phyloP scores from a whole-genome alignment of 305 asterid species.

The Solanum hybrid region DNA sequence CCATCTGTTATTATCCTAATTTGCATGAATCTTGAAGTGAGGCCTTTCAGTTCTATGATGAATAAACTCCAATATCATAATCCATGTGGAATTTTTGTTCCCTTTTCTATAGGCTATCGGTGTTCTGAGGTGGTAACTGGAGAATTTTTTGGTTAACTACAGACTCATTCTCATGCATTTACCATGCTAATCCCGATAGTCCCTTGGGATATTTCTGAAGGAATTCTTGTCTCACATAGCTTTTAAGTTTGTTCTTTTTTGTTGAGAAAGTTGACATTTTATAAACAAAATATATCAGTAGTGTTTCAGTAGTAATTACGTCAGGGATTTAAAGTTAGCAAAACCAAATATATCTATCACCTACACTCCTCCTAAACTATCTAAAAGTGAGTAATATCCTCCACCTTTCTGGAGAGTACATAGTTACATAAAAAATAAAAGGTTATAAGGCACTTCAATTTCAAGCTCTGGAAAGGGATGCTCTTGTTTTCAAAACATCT shows the following conservation, averaged over 20 bases:
- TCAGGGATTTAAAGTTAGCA: neutral
- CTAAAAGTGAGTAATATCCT: neutral
- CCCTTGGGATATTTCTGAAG: neutral
- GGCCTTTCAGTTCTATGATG: neutral
- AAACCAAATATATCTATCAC: neutral
- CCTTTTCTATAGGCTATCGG: neutral
- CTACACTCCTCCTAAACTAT: neutral
- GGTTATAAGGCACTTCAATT: neutral
- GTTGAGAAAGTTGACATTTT: neutral
- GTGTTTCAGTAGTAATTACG: neutral
- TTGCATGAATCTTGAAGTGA: neutral
- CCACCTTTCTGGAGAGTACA: neutral
- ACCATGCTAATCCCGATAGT: neutral
- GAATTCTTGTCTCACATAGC: neutral
- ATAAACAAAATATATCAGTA: neutral
- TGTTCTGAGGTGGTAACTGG: neutral
- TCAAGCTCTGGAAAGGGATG: neutral
- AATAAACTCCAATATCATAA: neutral
- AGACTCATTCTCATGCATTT: neutral
- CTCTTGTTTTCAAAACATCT: neutral
- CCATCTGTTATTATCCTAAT: neutral
- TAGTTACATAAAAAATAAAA: too few relatives aligned
- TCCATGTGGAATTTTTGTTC: neutral
- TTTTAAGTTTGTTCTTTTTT: neutral
- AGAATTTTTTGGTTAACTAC: neutral